These are phyloP conservation scores for Pseudogymnoascus sp. DNA, from an alignment of 2,329 filamentous ascomycete genomes.

Conservation along the genomic window DNA sequence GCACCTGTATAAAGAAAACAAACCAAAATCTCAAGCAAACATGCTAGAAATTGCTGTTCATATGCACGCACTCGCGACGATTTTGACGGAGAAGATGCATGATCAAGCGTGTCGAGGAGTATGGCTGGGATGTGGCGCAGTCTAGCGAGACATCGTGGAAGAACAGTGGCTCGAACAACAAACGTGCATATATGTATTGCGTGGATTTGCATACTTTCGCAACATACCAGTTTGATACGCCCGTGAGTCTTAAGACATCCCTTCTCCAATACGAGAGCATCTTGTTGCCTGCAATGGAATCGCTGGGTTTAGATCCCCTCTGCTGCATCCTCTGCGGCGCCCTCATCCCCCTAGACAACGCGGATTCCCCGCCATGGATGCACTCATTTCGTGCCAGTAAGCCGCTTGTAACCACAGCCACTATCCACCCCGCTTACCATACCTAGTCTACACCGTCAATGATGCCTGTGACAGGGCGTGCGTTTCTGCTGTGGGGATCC, in stretches of 20 bases:
- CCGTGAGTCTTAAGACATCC: neutral
- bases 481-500: neutral
- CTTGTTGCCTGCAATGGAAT: neutral
- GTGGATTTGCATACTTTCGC: neutral
- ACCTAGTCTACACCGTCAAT: neutral
- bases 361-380: neutral
- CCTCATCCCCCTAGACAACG: neutral
- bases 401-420: neutral
- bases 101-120: neutral
- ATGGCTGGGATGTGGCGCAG: neutral
- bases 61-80: neutral
- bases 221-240: neutral
- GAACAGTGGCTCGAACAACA: neutral
- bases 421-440: neutral
- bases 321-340: neutral
- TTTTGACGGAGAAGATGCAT: neutral
- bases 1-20: neutral
- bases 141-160: neutral
- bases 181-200: neutral
- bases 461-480: neutral
- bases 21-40: neutral
- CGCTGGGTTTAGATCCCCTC: neutral
- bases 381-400: neutral
- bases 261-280: neutral
- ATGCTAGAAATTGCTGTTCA: neutral